Evolutionary conservation across 2,329 filamentous ascomycete species (phyloP).

Genomic region (Hirsutella rhossiliensis): DNA sequence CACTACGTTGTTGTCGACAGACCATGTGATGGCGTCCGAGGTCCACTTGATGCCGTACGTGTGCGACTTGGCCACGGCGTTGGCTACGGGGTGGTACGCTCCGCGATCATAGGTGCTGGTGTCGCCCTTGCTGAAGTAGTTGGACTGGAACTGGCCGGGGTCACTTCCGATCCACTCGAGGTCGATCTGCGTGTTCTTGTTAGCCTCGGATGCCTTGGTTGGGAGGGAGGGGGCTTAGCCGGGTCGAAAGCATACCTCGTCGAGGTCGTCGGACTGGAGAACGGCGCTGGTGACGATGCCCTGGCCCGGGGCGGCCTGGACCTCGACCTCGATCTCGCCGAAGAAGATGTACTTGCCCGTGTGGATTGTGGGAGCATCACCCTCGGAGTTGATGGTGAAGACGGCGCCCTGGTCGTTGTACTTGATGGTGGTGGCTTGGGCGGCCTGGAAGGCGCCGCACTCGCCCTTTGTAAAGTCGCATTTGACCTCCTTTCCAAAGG

Average conservation of each 20-base stretch:
- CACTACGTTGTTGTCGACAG: conserved; percentile 47
- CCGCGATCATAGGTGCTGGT: conserved; percentile 60
- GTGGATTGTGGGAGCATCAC: conserved; percentile 59
- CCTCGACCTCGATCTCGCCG: conserved; percentile 66
- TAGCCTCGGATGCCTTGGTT: neutral
- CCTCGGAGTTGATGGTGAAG: conserved; percentile 56
- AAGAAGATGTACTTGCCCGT: conserved; percentile 93
- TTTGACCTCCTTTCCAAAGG: conserved; percentile 46
- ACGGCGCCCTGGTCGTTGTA: conserved; percentile 38
- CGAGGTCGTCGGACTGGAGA: conserved; percentile 78
- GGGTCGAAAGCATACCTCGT: conserved; percentile 27
- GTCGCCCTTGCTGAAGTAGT: conserved; percentile 73
- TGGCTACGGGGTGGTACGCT: conserved; percentile 44
- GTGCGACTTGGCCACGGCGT: conserved; percentile 39
- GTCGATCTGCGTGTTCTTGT: conserved; percentile 52
- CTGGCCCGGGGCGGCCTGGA: conserved; percentile 67
- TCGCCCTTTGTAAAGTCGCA: conserved; percentile 70
- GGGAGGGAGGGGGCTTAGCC: too few relatives aligned
- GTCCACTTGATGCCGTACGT: conserved; percentile 62
- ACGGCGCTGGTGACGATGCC: conserved; percentile 88
- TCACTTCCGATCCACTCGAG: conserved; percentile 85
- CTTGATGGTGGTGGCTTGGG: conserved; percentile 33
- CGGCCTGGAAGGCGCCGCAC: conserved; percentile 41
- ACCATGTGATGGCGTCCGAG: conserved; percentile 49
- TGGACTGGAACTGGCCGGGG: conserved; percentile 60